phyloP scores from a whole-genome alignment of 2,329 filamentous ascomycete species.

The Exophiala phaeomuriformis region DNA sequence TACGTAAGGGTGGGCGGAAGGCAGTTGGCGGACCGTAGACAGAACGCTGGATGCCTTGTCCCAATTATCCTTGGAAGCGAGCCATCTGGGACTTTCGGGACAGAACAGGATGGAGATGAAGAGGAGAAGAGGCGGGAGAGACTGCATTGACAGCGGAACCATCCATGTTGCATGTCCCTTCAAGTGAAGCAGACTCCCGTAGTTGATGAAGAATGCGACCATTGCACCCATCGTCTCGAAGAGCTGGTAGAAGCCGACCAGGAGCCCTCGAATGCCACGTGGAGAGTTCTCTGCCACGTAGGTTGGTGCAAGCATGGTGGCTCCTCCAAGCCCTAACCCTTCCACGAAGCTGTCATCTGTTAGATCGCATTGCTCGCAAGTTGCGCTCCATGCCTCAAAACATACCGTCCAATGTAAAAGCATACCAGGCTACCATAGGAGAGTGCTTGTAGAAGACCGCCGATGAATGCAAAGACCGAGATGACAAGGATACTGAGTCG shows the following conservation, averaged over 20 bases:
- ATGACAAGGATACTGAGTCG: slow-evolving; percentile 49
- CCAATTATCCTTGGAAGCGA: slow-evolving; percentile 61
- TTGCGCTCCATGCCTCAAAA: slow-evolving; percentile 31
- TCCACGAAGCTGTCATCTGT: slow-evolving; percentile 39
- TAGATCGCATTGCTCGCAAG: slow-evolving; percentile 2
- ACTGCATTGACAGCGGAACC: slow-evolving; percentile 58
- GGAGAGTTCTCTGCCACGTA: slow-evolving; percentile 57
- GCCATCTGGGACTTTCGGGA: slow-evolving; percentile 60
- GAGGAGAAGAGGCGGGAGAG: slow-evolving; percentile 55
- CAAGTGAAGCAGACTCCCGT: slow-evolving; percentile 43
- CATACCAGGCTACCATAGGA: slow-evolving; percentile 53
- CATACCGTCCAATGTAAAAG: slow-evolving; percentile 60
- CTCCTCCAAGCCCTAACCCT: slow-evolving; percentile 45
- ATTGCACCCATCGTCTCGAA: slow-evolving; percentile 46
- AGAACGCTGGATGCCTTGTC: slow-evolving; percentile 55
- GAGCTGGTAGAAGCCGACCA: slow-evolving; percentile 56
- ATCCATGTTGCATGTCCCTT: slow-evolving; percentile 48
- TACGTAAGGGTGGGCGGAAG: slow-evolving; percentile 48
- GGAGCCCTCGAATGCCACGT: slow-evolving; percentile 51
- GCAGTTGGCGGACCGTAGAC: slow-evolving; percentile 50
- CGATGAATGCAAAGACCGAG: slow-evolving; percentile 52
- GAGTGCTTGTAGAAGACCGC: slow-evolving; percentile 57
- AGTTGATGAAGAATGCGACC: slow-evolving; percentile 48
- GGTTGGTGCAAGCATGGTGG: slow-evolving; percentile 53
- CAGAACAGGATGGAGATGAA: slow-evolving; percentile 56